Evolutionary conservation across 139 green algal genomes (phyloP).

Genomic region (Tetradesmus lagerheimii): DNA sequence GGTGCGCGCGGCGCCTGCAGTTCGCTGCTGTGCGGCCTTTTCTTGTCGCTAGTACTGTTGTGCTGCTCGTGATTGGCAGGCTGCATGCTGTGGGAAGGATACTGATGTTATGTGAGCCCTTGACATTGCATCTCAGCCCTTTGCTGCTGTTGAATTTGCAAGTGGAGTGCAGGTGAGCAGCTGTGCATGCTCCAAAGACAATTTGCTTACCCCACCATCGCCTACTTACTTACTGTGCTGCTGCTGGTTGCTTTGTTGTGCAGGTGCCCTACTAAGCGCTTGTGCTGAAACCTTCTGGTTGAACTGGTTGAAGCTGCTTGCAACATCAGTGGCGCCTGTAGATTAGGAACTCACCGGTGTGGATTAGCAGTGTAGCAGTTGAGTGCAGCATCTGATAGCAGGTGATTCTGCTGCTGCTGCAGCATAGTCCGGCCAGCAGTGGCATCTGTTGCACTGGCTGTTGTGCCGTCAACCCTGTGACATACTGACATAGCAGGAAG

Average conservation of each 20-base stretch:
- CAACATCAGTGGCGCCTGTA: neutral
- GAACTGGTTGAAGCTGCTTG: neutral
- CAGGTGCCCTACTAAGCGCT: conserved; percentile 17
- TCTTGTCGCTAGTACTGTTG: too few species aligned
- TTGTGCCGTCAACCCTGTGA: neutral
- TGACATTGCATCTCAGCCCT: too few species aligned
- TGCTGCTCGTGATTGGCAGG: too few species aligned
- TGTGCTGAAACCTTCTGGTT: neutral
- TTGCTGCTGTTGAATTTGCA: neutral
- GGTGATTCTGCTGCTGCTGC: neutral
- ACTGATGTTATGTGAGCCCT: too few species aligned
- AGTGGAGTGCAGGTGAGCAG: neutral
- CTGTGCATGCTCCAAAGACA: neutral
- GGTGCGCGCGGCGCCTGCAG: neutral
- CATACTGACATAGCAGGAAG: neutral
- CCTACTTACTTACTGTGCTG: neutral
- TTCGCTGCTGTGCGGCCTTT: too few species aligned
- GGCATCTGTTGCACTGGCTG: neutral
- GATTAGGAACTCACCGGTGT: neutral
- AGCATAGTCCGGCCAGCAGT: neutral
- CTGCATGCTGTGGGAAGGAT: too few species aligned
- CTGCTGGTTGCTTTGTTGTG: neutral
- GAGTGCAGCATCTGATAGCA: neutral
- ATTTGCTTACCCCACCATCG: neutral
- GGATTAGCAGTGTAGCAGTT: neutral